Evolutionary conservation across 2,329 filamentous ascomycete genomes (phyloP).

Genomic region (Ophiosphaerella korrae): DNA sequence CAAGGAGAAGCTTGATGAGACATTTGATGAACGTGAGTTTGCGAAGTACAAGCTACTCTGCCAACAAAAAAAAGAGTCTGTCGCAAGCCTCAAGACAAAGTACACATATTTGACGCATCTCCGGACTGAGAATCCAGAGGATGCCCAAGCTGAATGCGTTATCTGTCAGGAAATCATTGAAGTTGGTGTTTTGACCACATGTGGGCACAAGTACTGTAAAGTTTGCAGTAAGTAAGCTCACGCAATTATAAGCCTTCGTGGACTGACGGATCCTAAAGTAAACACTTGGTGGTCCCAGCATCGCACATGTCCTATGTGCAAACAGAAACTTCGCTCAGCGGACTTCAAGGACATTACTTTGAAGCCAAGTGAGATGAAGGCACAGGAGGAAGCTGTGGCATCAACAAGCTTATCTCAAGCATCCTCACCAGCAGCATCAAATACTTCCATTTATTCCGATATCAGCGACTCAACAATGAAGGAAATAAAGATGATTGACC

Average conservation of each 20-base stretch:
- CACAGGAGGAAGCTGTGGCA: constrained; percentile 62
- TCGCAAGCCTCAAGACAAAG: constrained; percentile 71
- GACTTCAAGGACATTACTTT: constrained; percentile 86
- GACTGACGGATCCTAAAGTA: constrained; percentile 52
- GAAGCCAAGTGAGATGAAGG: constrained; percentile 74
- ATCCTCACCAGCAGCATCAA: constrained; percentile 30
- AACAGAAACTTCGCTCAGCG: constrained; percentile 64
- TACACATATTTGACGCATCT: constrained; percentile 73
- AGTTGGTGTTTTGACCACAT: constrained; percentile 80
- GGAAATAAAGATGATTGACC: constrained; percentile 81
- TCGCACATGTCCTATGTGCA: constrained; percentile 84
- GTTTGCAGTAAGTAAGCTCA: no score
- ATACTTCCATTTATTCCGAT: constrained; percentile 73
- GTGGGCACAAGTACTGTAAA: constrained; percentile 86
- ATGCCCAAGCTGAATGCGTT: constrained; percentile 69
- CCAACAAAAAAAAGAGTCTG: constrained; percentile 58
- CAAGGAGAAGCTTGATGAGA: constrained; percentile 65
- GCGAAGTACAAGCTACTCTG: constrained; percentile 53
- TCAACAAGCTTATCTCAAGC: constrained; percentile 20
- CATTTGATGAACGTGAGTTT: constrained; percentile 59
- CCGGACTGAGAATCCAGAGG: constrained; percentile 64
- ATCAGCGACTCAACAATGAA: constrained; percentile 73
- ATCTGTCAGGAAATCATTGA: constrained; percentile 83
- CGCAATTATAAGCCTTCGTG: no score
- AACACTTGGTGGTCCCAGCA: constrained; percentile 75